Base-by-base conservation (phyloP, 352 stramenopile genomes). In the Albugo candida region DNA sequence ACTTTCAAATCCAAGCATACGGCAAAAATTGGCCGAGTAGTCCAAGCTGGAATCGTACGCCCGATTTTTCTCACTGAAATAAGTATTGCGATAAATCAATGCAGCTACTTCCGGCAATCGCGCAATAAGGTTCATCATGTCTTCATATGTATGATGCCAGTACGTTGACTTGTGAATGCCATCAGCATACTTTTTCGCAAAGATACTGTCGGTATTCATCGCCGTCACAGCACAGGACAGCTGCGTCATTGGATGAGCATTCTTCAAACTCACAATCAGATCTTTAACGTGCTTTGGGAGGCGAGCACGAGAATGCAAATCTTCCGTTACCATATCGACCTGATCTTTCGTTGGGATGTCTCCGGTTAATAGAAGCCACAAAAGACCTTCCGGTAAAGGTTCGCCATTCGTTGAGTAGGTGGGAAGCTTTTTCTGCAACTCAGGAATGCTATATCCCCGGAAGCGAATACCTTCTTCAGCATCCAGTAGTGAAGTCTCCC, bases 221-320 rank as follows among this genome's bases (percentile, higher is more conserved):
- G 81, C 86, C 49, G 83, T 92, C 46, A 97, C 78, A 31, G 81
- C 94, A 56, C 95, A 91, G 21, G 81, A 92, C 40, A 99, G 91
- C 80, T 98, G 93, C 34, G 94, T 98, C 95, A 99, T 99, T 50
- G 95, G 93, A 74, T 99, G 95, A 70, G 97, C 97, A 52, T 94
- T 65, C 77, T 98, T 98, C 46, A 99, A 83, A 52, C 74, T 66
- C 55, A 87, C 83, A 51, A 99, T 83, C 39, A 99, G 66, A 58
- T 89, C 80, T 63, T 93, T 83, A 52, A 98, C 93, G 67, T 98
- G 94, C 41, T 78, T 64, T 17, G 94, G 94, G 44, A 99, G 75
- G 56, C 95, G 85, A 41, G 94, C 75, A 55, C 94, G 86, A 44
- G 71, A 62, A 69, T 97, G 88, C 44, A 99, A 80, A 62, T 99